Evolutionary conservation across 306 rosid species (phyloP), one percentile per base, ranked within the genome.

Genomic region (Cucurbita argyrosperma): DNA sequence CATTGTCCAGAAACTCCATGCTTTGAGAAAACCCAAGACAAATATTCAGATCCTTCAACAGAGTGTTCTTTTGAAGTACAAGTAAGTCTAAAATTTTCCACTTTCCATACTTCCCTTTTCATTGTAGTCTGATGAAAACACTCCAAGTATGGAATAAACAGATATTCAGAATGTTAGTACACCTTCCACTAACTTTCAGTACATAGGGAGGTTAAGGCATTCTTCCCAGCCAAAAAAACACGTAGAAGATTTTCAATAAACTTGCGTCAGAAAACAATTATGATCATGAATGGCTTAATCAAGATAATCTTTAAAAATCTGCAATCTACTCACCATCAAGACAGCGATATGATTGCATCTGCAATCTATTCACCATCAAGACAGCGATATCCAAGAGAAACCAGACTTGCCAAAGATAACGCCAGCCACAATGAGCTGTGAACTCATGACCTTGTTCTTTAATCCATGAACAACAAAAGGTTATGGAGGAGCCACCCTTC

Each of bases 1-100:
- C 83, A 62, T 89, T 90, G 97, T 94, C 71, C 98, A 94, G 90
- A 94, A 90, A 85, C 98, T 94, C 60, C 86, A 90, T 70, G 96
- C 98, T 42, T 50, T 94, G 82, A 88, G 98, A 84, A 94, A 94
- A 80, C 97, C 98, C 51, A 94, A 94, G 87, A 94, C 98, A 68
- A 94, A 94, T 82, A 88, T 94, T 80, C 98, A 94, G 85, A 94
- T 94, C 68, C 98, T 94, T 88, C 98, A 94, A 77, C 98, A 94
- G 76, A 94, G 81, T 84, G 91, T 94, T 83, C 95, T 90, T 66
- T 88, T 94, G 77, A 94, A 94, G 83, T 94, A 94, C 91, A 94
- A 88, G 98, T 93, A 86, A 86, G 94, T 86, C 62, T 3, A 57
- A 57, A 37, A 21, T 14, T 2, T 42, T 15, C 14, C 14, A 13